Conservation (phyloP, 352 stramenopile genomes). For the Pythium rishiriense region DNA sequence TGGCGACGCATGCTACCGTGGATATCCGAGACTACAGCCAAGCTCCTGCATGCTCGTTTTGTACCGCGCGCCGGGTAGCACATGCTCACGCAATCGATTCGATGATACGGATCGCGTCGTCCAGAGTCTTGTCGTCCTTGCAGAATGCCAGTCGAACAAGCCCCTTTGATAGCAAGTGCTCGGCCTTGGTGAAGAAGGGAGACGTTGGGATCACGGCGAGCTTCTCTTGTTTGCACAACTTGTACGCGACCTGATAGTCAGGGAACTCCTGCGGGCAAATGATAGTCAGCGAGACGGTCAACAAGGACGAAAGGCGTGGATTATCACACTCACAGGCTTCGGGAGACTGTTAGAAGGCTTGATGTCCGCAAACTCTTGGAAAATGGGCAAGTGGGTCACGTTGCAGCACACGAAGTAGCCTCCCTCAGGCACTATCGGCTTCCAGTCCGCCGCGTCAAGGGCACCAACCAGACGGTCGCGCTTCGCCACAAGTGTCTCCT, state of each 20-base stretch:
- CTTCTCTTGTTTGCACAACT: slow-evolving; percentile 89
- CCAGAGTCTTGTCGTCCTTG: slow-evolving; percentile 94
- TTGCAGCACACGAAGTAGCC: slow-evolving; percentile 96
- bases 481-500: slow-evolving; percentile 67
- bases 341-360: slow-evolving; percentile 48
- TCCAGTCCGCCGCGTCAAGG: slow-evolving; percentile 82
- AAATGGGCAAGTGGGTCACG: slow-evolving; percentile 64
- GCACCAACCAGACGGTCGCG: slow-evolving; percentile 83
- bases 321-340: slow-evolving; percentile 45
- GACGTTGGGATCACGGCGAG: slow-evolving; percentile 94
- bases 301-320: slow-evolving; percentile 1
- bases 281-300: slow-evolving; percentile 7
- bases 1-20: slow-evolving; percentile 85
- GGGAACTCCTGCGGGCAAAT: slow-evolving; percentile 56
- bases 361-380: slow-evolving; percentile 69
- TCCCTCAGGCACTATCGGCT: slow-evolving; percentile 90
- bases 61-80: slow-evolving; percentile 24
- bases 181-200: slow-evolving; percentile 90
- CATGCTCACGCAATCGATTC: slow-evolving; percentile 16
- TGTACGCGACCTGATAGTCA: slow-evolving; percentile 88
- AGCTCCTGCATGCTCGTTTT: slow-evolving; percentile 52
- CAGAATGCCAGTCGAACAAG: slow-evolving; percentile 95
- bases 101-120: slow-evolving; percentile 84
- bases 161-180: slow-evolving; percentile 75
- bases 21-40: slow-evolving; percentile 59